These are phyloP conservation scores for Backusella morwellensis DNA, from an alignment of 192 early-diverging fungal species.

Conservation along the genomic window DNA sequence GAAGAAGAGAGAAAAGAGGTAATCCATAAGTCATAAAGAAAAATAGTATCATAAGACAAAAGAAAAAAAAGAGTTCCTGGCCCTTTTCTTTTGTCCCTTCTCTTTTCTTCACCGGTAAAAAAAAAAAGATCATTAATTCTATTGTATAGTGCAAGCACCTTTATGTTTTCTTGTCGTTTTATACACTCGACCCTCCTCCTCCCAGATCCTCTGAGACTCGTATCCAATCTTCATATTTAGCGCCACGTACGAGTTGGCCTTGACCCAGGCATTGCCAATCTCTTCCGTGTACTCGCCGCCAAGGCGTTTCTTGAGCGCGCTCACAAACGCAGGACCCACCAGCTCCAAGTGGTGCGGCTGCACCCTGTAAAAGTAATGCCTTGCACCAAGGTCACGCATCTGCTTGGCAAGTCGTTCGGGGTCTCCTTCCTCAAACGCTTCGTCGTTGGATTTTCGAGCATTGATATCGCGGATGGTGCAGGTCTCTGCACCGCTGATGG, in stretches of 20 bases:
- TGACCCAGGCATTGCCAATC: constrained; percentile 17
- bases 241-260: constrained; percentile 13
- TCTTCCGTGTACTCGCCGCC: constrained; percentile 14
- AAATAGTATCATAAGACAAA: too few relatives aligned
- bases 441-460: neutral
- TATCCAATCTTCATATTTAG: constrained; percentile 18
- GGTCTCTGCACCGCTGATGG: neutral
- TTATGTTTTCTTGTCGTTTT: neutral
- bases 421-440: neutral
- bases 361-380: constrained; percentile 20
- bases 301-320: constrained; percentile 3
- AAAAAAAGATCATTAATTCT: too few relatives aligned
- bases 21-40: too few relatives aligned
- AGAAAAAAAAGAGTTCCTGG: too few relatives aligned
- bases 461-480: constrained; percentile 9
- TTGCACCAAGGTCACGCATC: constrained; percentile 22
- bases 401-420: neutral
- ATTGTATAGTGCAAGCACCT: constrained; percentile 9
- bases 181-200: neutral
- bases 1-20: too few relatives aligned
- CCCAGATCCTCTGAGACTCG: constrained; percentile 19
- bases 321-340: constrained; percentile 11
- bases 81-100: too few relatives aligned
- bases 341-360: constrained; percentile 8
- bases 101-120: too few relatives aligned